Conservation (phyloP, 768 basidiomycete genomes). For the Termitomyces heimii region DNA sequence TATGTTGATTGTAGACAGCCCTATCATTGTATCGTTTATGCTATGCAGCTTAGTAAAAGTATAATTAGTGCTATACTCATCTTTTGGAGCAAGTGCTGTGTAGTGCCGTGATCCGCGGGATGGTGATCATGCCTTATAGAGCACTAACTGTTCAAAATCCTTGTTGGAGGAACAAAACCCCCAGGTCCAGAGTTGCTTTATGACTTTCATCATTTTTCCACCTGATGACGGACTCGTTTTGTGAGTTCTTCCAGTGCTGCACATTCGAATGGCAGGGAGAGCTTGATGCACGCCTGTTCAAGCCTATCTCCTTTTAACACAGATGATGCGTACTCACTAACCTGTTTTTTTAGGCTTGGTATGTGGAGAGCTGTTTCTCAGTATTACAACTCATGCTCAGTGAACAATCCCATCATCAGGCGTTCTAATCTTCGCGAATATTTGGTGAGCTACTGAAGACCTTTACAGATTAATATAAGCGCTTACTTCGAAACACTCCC, state of each 20-base stretch:
- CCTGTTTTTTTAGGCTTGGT: conserved; percentile 2
- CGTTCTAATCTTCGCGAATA: conserved; percentile 8
- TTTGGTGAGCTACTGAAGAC: conserved; percentile 6
- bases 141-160: not conserved
- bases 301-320: not conserved
- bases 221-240: not conserved
- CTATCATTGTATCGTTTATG: not conserved
- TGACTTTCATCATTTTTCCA: not conserved
- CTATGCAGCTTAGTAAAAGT: not conserved
- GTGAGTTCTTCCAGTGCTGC: not conserved
- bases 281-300: not conserved
- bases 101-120: not conserved
- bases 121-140: not conserved
- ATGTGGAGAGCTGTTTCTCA: not conserved
- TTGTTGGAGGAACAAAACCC: not conserved
- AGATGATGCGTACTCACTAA: not conserved
- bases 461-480: not conserved
- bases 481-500: not conserved
- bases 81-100: not conserved
- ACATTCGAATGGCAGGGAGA: not conserved
- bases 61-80: not conserved
- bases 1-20: not conserved
- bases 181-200: not conserved
- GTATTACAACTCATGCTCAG: not conserved
- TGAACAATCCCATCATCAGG: not conserved